A percentile compares a stretch with the other conserved stretches of the same genome.
phyloP scores from a whole-genome alignment of 345 rosid species.

The Reutealis trisperma region DNA sequence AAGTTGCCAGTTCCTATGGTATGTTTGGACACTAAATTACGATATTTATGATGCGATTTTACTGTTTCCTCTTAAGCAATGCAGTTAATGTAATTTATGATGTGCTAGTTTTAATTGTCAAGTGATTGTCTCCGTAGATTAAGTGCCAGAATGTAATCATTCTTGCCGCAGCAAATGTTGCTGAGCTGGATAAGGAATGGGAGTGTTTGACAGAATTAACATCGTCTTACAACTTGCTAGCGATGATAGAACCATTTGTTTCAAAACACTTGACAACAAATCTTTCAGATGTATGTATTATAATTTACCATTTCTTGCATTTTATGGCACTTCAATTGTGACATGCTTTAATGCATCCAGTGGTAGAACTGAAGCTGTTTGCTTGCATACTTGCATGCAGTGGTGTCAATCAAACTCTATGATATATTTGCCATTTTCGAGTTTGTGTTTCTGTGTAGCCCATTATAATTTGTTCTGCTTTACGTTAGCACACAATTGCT shows the following conservation, averaged over 20 bases:
- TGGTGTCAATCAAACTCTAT: no score
- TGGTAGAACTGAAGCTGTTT: neutral
- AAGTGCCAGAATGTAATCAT: conserved; percentile 79
- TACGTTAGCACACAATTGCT: neutral
- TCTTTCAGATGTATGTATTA: conserved; percentile 63
- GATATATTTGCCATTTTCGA: neutral
- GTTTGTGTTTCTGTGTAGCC: neutral
- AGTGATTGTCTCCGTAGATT: conserved; percentile 49
- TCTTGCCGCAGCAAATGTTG: conserved; percentile 67
- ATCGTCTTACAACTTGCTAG: conserved; percentile 46
- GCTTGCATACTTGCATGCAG: neutral
- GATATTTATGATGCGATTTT: neutral
- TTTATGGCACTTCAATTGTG: neutral
- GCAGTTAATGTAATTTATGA: neutral
- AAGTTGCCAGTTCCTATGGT: conserved; percentile 88
- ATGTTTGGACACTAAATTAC: conserved; percentile 24
- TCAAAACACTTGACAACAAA: conserved; percentile 52
- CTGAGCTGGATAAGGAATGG: conserved; percentile 85
- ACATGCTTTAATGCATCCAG: neutral
- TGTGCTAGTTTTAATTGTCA: neutral
- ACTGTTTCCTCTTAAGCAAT: neutral
- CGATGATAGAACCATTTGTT: conserved; percentile 52
- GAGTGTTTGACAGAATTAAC: conserved; percentile 68
- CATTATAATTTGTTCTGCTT: neutral
- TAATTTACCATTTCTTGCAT: conserved; percentile 5